These are phyloP conservation scores for Diutina scorzettiae DNA, from an alignment of 1,139 yeast species.

Conservation along the genomic window DNA sequence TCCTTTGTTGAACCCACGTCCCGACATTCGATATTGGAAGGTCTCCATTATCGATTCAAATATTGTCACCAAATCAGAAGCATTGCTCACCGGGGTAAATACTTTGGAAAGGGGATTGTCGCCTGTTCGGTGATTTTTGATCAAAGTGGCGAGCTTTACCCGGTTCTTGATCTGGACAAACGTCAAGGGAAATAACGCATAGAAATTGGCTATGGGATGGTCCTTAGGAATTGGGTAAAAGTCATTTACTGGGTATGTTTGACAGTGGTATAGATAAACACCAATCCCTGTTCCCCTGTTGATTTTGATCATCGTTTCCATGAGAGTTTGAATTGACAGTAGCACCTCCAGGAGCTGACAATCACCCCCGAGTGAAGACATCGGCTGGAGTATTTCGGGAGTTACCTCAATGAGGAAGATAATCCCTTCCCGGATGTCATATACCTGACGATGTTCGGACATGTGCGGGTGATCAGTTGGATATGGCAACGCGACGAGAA, in stretches of 20 bases:
- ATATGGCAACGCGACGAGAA: too few species aligned
- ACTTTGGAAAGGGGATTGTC: background rate
- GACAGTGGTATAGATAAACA: conserved; percentile 45
- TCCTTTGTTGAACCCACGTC: conserved; percentile 18
- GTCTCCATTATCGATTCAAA: conserved; percentile 24
- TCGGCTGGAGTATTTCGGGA: conserved; percentile 30
- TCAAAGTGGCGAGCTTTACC: background rate
- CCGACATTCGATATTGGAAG: conserved; percentile 14
- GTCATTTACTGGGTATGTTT: too few species aligned
- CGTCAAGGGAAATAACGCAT: background rate
- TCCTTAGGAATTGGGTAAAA: background rate
- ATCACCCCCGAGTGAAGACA: conserved; percentile 21
- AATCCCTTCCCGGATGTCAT: conserved; percentile 51
- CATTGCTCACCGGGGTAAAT: background rate
- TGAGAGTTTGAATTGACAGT: conserved; percentile 39
- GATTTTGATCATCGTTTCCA: conserved; percentile 46
- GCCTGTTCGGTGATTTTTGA: background rate
- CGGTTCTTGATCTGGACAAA: background rate
- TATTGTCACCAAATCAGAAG: conserved; percentile 15
- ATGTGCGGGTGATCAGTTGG: background rate
- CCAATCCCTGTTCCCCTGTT: conserved; percentile 58
- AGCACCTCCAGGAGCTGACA: conserved; percentile 42
- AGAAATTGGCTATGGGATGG: background rate
- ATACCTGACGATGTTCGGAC: conserved; percentile 10
- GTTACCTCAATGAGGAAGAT: conserved; percentile 51